Evolutionary conservation across 2,329 filamentous ascomycete genomes (phyloP).

Genomic region (Sarocladium brachiariae): DNA sequence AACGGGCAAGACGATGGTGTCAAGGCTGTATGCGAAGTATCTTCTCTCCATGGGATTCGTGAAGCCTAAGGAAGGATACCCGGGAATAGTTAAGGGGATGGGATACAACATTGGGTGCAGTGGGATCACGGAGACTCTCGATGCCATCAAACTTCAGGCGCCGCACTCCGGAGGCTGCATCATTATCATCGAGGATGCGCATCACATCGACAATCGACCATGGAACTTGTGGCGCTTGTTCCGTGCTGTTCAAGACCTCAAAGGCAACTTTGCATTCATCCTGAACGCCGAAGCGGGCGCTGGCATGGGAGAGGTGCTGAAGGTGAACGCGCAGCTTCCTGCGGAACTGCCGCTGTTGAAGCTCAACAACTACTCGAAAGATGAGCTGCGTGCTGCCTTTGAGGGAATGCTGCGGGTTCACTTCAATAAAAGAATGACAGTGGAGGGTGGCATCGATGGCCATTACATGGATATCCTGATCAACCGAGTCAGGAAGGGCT

Average conservation of each 20-base stretch:
- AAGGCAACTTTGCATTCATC: conserved; percentile 22
- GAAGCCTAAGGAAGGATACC: conserved; percentile 36
- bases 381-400: conserved; percentile 10
- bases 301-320: conserved; percentile 11
- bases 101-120: conserved; percentile 19
- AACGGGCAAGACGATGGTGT: conserved; percentile 53
- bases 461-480: conserved; percentile 26
- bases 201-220: conserved; percentile 21
- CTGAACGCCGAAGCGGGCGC: conserved; percentile 21
- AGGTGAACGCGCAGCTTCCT: conserved; percentile 14
- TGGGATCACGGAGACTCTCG: conserved; percentile 26
- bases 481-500: conserved; percentile 38
- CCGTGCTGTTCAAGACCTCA: conserved; percentile 19
- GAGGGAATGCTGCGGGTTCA: conserved; percentile 7
- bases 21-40: conserved; percentile 49
- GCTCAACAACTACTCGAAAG: conserved; percentile 11
- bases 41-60: conserved; percentile 22
- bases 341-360: conserved; percentile 19
- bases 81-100: conserved; percentile 20
- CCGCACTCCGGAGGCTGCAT: conserved; percentile 15
- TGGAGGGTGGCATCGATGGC: conserved; percentile 8
- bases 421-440: conserved; percentile 11
- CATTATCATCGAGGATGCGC: conserved; percentile 22
- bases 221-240: conserved; percentile 23
- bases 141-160: conserved; percentile 30